Base-by-base conservation (phyloP, 2,329 filamentous ascomycete species). In the Didymella keratinophila region DNA sequence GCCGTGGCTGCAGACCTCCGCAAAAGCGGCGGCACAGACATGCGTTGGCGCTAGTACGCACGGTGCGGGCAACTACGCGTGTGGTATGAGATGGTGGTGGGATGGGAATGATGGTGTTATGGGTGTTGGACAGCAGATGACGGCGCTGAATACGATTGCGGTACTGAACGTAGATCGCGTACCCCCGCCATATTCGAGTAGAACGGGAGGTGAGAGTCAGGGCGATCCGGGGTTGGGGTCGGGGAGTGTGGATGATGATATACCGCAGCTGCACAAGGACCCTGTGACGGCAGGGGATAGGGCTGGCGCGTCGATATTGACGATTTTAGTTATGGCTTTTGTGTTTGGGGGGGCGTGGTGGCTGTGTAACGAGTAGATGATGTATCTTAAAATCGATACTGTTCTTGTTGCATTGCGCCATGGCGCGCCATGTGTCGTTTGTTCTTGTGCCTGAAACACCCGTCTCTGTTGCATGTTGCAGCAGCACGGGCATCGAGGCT, bases 41-140 rank as follows among this genome's bases (percentile, higher is more conserved):
- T 88, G 86, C 67, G 79, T 76, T 2, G 84, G 84, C 50, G 64
- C 21, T 71, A 79, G 23, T 68, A 78, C 28, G 72, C 78, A 25
- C 74, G 75, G 34, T 37, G 52, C 67, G 70, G 57, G 69, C 72
- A 47, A 49, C 20, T 68, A 69, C 39, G 64, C 66, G 32, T 83
- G 81, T 65, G 80, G 80, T 4, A 78, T 75, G 34, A 71, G 73
- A 16, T 83, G 80, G 80, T 76, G 69, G 51, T 72, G 68, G 18
- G 60, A 68, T 7, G 68, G 62, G 1, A 80, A 78, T 63, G 84
- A 86, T 65, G 78, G 80, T 4, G 74, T 72, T 1, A 70, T 72
- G 11, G 84, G 85, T 8, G 83, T 85, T 1, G 84, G 84, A 2
- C 81, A 86, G 70, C 81, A 86, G 72, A 85, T 87, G 83, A 81